Conservation (phyloP, 352 stramenopile species). For the Globisporangium nodosum region DNA sequence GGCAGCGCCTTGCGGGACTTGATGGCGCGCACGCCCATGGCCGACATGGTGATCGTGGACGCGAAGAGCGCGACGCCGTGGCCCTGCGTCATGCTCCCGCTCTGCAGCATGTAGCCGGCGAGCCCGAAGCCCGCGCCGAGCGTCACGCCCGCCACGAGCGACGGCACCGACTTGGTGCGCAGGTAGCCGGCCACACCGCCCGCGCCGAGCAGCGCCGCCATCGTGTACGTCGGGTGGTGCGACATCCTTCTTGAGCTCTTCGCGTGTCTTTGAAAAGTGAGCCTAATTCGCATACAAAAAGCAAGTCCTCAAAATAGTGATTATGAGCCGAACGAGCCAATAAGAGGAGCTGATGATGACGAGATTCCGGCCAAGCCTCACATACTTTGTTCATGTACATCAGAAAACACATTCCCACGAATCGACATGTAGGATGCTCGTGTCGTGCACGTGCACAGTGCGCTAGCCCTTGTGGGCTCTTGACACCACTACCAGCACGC, state of each 20-base stretch:
- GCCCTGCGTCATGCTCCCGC: conserved; percentile 76
- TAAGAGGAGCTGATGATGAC: no score
- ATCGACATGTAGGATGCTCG: no score
- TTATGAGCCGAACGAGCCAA: neutral
- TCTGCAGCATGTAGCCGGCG: conserved; percentile 75
- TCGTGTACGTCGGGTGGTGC: conserved; percentile 83
- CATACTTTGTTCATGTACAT: no score
- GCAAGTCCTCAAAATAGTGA: neutral
- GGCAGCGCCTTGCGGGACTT: conserved; percentile 68
- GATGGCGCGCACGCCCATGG: conserved; percentile 80
- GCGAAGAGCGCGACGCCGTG: conserved; percentile 76
- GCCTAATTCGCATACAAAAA: neutral
- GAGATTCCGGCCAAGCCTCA: no score
- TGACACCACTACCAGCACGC: no score
- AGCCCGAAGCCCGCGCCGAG: conserved; percentile 76
- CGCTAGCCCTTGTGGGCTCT: no score
- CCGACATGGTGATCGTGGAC: conserved; percentile 80
- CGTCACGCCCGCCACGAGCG: conserved; percentile 73
- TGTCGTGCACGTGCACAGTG: no score
- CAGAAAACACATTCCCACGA: no score
- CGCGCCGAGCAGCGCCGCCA: conserved; percentile 55
- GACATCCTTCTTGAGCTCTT: conserved; percentile 30
- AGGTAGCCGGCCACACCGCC: conserved; percentile 80
- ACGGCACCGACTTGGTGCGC: conserved; percentile 74
- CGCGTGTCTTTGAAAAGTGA: conserved; percentile 1